Evolutionary conservation across 345 rosid genomes (phyloP).

Genomic region (Lenwebbia sp.): DNA sequence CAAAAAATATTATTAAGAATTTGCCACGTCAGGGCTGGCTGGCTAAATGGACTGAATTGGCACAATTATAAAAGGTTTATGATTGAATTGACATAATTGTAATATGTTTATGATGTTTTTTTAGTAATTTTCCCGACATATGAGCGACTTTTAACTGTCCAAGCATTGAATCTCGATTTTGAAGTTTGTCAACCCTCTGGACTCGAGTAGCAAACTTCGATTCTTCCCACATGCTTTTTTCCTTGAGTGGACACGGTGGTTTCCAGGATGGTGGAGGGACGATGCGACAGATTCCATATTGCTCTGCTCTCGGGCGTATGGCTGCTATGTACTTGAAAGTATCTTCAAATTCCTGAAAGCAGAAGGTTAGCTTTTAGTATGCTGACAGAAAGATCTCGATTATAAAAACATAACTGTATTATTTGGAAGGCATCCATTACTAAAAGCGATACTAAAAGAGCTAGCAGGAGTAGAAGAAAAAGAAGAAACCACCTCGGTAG

Average conservation of each 20-base stretch:
- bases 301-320: constrained; percentile 78
- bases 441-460: neutral
- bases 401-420: neutral
- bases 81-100: too few species aligned
- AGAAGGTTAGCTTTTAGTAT: neutral
- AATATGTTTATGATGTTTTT: too few species aligned
- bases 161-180: constrained; percentile 65
- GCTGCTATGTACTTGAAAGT: constrained; percentile 74
- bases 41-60: too few species aligned
- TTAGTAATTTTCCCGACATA: too few species aligned
- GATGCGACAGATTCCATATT: constrained; percentile 92
- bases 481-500: constrained; percentile 73
- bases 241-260: constrained; percentile 88
- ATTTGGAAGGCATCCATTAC: neutral
- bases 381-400: neutral
- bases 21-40: too few species aligned
- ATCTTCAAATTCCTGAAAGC: constrained; percentile 87
- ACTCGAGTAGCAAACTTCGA: constrained; percentile 84
- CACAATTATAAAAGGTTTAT: too few species aligned
- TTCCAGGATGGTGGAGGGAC: constrained; percentile 98
- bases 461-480: neutral
- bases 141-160: too few species aligned
- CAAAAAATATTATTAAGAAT: too few species aligned
- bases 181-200: constrained; percentile 95
- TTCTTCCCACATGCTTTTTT: constrained; percentile 60